A percentile compares a stretch with the other conserved stretches of the same genome.
These are phyloP conservation scores for Steccherinum ochraceum DNA, from an alignment of 768 basidiomycete genomes.

Conservation along the genomic window DNA sequence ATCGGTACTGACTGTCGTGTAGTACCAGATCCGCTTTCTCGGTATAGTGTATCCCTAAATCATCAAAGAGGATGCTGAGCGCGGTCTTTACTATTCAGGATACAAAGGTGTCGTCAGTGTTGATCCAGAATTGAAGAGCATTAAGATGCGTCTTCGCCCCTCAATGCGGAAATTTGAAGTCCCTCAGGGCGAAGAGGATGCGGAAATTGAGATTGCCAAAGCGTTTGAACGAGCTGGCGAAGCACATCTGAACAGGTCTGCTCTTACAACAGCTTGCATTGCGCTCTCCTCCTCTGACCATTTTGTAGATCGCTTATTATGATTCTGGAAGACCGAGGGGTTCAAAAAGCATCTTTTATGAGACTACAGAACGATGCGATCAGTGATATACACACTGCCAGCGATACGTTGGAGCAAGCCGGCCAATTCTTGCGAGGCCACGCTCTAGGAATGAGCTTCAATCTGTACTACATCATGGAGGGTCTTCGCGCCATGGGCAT, in stretches of 20 bases:
- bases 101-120: conserved; percentile 78
- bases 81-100: too few species aligned
- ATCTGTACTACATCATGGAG: conserved; percentile 43
- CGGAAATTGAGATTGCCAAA: conserved; percentile 69
- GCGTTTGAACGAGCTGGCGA: conserved; percentile 52
- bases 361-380: conserved; percentile 57
- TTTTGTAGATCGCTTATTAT: conserved; percentile 58
- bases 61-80: too few species aligned
- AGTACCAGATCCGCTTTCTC: conserved; percentile 79
- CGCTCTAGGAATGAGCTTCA: conserved; percentile 38
- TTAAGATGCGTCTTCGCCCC: conserved; percentile 62
- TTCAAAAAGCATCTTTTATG: conserved; percentile 50
- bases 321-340: conserved; percentile 72
- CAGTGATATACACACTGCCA: conserved; percentile 49
- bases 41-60: too few species aligned
- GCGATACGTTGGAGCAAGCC: conserved; percentile 47
- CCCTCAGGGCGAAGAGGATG: conserved; percentile 32
- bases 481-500: conserved; percentile 32
- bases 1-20: conserved; percentile 1
- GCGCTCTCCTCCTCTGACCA: too few species aligned
- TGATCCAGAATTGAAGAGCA: conserved; percentile 48
- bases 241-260: conserved; percentile 69
- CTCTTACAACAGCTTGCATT: too few species aligned
- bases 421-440: conserved; percentile 43
- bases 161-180: conserved; percentile 77